A percentile compares a stretch with the other conserved stretches of the same genome.
phyloP scores from a whole-genome alignment of 1,284 basidiomycete species.

The Puccinia coronata region DNA sequence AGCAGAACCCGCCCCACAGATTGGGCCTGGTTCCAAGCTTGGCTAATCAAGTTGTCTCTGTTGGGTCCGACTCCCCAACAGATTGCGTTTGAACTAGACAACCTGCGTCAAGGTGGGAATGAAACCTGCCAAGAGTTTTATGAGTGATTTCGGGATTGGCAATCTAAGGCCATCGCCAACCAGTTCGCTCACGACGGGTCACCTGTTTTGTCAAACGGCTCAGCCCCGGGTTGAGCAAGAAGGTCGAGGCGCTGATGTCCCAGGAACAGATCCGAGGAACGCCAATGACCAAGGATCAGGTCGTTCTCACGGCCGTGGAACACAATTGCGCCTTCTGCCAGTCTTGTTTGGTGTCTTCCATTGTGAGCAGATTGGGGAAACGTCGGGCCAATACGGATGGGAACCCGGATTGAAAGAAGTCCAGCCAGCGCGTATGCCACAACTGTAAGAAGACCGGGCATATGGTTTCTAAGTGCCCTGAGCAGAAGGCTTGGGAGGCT shows the following conservation, averaged over 20 bases:
- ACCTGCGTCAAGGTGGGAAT: background rate
- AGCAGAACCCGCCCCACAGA: background rate
- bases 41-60: background rate
- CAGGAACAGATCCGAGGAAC: background rate
- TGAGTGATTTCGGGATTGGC: background rate
- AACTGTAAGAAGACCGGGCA: background rate
- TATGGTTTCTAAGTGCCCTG: background rate
- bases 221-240: background rate
- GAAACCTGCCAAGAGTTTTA: background rate
- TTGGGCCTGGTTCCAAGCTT: background rate
- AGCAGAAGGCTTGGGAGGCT: background rate
- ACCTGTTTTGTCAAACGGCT: background rate
- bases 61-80: background rate
- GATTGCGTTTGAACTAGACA: background rate
- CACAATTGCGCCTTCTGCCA: background rate
- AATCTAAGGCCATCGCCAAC: background rate
- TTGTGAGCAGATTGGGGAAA: background rate
- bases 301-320: background rate
- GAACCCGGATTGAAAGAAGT: background rate
- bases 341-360: background rate
- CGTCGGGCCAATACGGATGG: background rate
- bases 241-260: background rate
- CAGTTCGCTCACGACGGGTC: background rate
- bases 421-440: background rate
- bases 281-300: slow-evolving; percentile 5